Base-by-base conservation (phyloP, 345 rosid species). In the Isatis tinctoria region DNA sequence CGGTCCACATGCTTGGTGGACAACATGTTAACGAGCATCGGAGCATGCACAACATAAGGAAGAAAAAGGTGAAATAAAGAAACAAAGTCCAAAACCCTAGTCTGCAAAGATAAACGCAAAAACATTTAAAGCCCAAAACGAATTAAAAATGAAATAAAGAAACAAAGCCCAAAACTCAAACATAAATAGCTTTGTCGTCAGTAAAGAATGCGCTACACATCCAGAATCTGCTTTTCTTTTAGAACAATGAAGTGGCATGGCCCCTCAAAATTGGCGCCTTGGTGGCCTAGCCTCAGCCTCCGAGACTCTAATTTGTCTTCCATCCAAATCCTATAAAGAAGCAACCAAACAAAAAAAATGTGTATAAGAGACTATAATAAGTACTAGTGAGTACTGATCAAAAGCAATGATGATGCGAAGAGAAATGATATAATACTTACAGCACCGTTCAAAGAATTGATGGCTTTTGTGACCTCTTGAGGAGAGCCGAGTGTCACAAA, bases 231-330 rank as follows among this genome's bases (percentile, higher is more conserved):
- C 70, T 47, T 47, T 35, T 61, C 24, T 77, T 22, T 59, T 18
- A 17, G 48, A 64, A 54, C 59, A 22, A 27, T 10, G 33, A 12
- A 61, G 68, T 61, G 30, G 36, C 59, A n/a, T 48, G 51, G 27
- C 13, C 48, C 14, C 86, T 88, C 81, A 93, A 89, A 86, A 91
- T 39, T 73, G 84, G 51, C 94, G 88, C 81, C 92, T 87, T 60
- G 96, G 97, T 69, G 96, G 97, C 79, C 77, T 87, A 61, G 90
- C 78, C 77, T 92, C 99, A 11, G 98, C 98, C 7, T 83, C 85
- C 9, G 97, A 84, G 63, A 92, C 99, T 70, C 99, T 90, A 69
- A 95, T 90, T 54, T 87, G 13, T 72, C 99, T 90, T 26, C 99
- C 99, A 68, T 83, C 90, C 87, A 92, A 84, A 76, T 92, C 97